Conservation (phyloP, 2,329 filamentous ascomycete genomes). For the Sporothrix phasma region DNA sequence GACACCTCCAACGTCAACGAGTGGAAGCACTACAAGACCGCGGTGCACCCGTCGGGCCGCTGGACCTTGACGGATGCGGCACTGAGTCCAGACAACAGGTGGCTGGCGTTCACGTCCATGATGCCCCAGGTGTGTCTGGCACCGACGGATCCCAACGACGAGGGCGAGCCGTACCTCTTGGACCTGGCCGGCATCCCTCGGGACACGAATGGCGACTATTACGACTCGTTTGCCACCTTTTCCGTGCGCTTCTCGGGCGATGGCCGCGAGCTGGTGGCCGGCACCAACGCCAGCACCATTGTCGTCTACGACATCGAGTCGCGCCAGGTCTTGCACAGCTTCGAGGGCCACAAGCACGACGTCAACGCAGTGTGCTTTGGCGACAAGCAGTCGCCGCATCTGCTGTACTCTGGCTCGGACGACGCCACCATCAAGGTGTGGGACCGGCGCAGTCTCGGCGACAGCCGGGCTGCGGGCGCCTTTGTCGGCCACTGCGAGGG, state of each 20-base stretch:
- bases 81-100: conserved; percentile 82
- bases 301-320: conserved; percentile 90
- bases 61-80: conserved; percentile 97
- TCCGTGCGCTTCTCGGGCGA: conserved; percentile 89
- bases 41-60: conserved; percentile 71
- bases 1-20: conserved; percentile 91
- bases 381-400: conserved; percentile 78
- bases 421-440: conserved; percentile 92
- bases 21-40: conserved; percentile 93
- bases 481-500: conserved; percentile 59
- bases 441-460: conserved; percentile 87
- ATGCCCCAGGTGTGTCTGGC: conserved; percentile 75
- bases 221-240: conserved; percentile 58
- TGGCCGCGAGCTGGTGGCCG: conserved; percentile 80
- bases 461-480: conserved; percentile 59
- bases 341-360: conserved; percentile 73
- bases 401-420: conserved; percentile 91
- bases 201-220: conserved; percentile 23
- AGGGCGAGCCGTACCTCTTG: conserved; percentile 68
- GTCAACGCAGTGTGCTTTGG: conserved; percentile 97
- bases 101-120: conserved; percentile 86
- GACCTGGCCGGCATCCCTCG: conserved; percentile 49
- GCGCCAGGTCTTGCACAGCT: conserved; percentile 60
- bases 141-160: conserved; percentile 73
- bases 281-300: conserved; percentile 68